Conservation (phyloP, 441 rosid genomes). For the Geranium incanum region DNA sequence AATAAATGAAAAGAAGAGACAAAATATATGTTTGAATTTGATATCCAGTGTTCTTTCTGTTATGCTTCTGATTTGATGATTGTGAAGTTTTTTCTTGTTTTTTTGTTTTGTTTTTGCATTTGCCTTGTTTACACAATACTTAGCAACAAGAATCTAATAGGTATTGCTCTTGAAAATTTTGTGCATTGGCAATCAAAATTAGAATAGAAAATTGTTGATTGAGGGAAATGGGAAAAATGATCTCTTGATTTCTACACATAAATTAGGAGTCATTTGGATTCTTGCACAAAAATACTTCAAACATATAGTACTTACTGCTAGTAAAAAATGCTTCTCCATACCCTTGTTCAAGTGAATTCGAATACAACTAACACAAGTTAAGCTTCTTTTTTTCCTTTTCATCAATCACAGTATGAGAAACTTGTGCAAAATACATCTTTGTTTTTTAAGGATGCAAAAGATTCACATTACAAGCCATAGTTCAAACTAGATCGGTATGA, state of each 20-base stretch:
- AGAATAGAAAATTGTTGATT: too few relatives aligned
- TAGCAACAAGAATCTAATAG: too few relatives aligned
- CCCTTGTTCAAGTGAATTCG: neutral
- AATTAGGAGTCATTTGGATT: too few relatives aligned
- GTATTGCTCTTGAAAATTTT: too few relatives aligned
- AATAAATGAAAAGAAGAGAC: constrained; percentile 27
- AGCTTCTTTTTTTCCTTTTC: neutral
- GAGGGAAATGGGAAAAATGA: too few relatives aligned
- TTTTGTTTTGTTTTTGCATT: neutral
- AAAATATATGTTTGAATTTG: constrained; percentile 36
- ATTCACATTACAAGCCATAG: neutral
- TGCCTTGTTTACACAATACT: too few relatives aligned
- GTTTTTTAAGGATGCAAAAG: neutral
- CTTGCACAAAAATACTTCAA: too few relatives aligned
- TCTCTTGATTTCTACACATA: too few relatives aligned
- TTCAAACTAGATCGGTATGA: too few relatives aligned
- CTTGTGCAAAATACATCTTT: neutral
- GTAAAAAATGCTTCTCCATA: too few relatives aligned
- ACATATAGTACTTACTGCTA: too few relatives aligned
- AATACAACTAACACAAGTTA: neutral
- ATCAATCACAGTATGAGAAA: neutral
- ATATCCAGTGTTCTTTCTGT: constrained; percentile 31
- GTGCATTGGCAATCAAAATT: too few relatives aligned
- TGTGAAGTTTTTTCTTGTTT: neutral
- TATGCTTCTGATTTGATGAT: neutral